phyloP scores from a whole-genome alignment of 2,329 filamentous ascomycete species.

The Colletotrichum kahawae region DNA sequence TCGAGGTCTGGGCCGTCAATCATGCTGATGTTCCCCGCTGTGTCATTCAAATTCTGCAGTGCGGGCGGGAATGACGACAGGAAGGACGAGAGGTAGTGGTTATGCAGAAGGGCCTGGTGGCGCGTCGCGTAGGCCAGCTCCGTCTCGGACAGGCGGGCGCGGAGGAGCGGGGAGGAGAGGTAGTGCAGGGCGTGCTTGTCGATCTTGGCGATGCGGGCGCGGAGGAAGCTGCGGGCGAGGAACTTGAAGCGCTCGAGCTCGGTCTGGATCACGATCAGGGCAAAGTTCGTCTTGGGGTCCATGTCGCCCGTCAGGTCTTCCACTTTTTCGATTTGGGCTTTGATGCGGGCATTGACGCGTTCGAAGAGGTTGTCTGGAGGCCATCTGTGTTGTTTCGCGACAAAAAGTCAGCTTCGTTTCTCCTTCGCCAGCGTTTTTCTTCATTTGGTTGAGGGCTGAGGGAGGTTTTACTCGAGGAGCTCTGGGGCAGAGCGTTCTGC shows the following conservation, averaged over 20 bases:
- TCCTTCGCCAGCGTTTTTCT: background rate
- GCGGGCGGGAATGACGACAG: conserved; percentile 79
- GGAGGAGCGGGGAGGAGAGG: conserved; percentile 60
- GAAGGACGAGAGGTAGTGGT: conserved; percentile 87
- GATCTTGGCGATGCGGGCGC: conserved; percentile 89
- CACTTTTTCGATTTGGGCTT: conserved; percentile 72
- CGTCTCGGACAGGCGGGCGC: conserved; percentile 71
- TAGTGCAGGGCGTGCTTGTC: conserved; percentile 80
- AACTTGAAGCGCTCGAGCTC: conserved; percentile 96
- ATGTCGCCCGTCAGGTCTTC: conserved; percentile 82
- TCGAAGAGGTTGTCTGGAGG: conserved; percentile 78
- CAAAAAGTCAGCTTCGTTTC: background rate
- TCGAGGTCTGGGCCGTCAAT: conserved; percentile 85
- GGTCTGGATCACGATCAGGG: conserved; percentile 93
- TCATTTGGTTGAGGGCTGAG: background rate
- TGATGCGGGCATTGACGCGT: conserved; percentile 76
- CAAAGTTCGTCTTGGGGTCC: conserved; percentile 91
- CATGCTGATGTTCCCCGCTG: conserved; percentile 89
- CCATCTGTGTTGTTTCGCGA: conserved; percentile 50
- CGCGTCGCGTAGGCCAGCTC: conserved; percentile 84
- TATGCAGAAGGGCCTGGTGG: conserved; percentile 83
- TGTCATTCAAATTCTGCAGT: conserved; percentile 88
- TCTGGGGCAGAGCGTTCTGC: conserved; percentile 90
- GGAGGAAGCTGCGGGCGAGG: conserved; percentile 80
- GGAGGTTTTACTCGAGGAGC: conserved; percentile 71